phyloP scores from a whole-genome alignment of 805 yeast genomes.

The Candida odintsovae region DNA sequence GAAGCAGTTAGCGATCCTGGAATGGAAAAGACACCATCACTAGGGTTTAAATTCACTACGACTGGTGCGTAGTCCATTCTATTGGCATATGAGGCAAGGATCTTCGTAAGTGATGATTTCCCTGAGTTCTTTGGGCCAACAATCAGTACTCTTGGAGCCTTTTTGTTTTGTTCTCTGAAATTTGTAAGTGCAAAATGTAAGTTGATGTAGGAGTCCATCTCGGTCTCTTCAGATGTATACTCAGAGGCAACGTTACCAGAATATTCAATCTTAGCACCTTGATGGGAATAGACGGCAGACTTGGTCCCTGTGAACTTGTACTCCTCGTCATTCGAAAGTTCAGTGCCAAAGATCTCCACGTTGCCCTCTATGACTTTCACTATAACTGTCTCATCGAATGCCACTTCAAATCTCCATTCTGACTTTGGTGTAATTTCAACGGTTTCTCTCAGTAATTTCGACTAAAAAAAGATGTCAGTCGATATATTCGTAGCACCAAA shows the following conservation, averaged over 20 bases:
- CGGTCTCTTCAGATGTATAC: constrained; percentile 67
- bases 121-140: constrained; percentile 74
- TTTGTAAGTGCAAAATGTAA: constrained; percentile 74
- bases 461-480: background rate
- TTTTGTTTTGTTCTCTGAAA: constrained; percentile 27
- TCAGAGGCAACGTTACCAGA: constrained; percentile 41
- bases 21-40: constrained; percentile 58
- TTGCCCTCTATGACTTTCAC: constrained; percentile 57
- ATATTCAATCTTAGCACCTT: constrained; percentile 52
- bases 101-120: constrained; percentile 69
- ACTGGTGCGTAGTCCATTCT: constrained; percentile 67
- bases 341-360: constrained; percentile 92
- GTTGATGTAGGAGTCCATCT: constrained; percentile 58
- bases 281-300: constrained; percentile 51
- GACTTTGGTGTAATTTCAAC: constrained; percentile 28
- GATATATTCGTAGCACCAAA: background rate
- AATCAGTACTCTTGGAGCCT: constrained; percentile 49
- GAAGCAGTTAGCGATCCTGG: constrained; percentile 88
- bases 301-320: constrained; percentile 52
- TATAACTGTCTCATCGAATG: constrained; percentile 41
- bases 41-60: constrained; percentile 75
- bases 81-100: constrained; percentile 67
- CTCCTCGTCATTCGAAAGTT: constrained; percentile 66
- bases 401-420: constrained; percentile 79
- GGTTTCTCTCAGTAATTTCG: constrained; percentile 3